Conservation (phyloP, 306 rosid genomes). For the Phaseolus lunatus region DNA sequence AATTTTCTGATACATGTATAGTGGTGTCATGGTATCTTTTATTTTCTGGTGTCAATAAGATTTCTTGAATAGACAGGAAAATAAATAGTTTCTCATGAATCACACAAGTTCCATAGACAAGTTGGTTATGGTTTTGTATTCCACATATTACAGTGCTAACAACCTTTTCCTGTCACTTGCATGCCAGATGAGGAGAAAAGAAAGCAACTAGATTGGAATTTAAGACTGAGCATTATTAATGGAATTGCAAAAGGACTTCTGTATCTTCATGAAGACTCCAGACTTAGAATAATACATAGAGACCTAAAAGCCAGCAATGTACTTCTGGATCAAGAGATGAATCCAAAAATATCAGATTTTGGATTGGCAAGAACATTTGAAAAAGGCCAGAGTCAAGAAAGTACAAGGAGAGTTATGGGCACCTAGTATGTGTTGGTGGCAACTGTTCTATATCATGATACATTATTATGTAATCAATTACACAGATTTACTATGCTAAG, state of each 20-base stretch:
- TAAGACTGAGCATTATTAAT: constrained; percentile 43
- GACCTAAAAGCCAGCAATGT: no score
- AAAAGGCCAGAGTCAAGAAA: constrained; percentile 48
- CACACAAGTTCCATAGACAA: neutral
- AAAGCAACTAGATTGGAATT: constrained; percentile 50
- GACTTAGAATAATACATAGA: constrained; percentile 56
- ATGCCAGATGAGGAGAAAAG: constrained; percentile 48
- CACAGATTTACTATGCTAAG: neutral
- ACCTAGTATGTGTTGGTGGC: constrained; percentile 54
- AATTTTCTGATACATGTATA: neutral
- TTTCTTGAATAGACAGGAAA: constrained; percentile 2
- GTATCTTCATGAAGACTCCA: constrained; percentile 63
- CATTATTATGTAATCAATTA: neutral
- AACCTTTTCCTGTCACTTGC: neutral
- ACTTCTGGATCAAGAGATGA: no score
- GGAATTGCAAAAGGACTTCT: constrained; percentile 64
- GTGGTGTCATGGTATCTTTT: neutral
- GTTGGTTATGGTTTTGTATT: neutral
- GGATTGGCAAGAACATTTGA: no score
- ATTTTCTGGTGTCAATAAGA: neutral
- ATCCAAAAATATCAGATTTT: no score
- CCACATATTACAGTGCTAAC: neutral
- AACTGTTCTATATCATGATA: neutral
- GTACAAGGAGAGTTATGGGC: constrained; percentile 58
- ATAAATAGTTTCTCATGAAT: neutral